Evolutionary conservation across 2,329 filamentous ascomycete genomes (phyloP).

Genomic region (Biscogniauxia sp.): DNA sequence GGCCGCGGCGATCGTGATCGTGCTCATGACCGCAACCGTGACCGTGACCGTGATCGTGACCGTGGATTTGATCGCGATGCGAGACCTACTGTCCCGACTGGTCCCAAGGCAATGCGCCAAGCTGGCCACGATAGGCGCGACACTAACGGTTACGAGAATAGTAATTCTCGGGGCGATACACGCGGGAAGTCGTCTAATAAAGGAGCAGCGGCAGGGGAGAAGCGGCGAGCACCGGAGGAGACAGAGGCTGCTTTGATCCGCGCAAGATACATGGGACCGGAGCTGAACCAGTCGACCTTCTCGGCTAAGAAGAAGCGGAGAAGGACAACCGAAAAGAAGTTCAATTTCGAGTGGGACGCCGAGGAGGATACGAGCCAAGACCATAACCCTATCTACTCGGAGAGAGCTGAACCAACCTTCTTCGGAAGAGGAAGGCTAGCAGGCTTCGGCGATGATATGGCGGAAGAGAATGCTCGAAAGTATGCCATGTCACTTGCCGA

Average conservation of each 20-base stretch:
- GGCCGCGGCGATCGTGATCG: conserved; percentile 14
- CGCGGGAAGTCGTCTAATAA: conserved; percentile 25
- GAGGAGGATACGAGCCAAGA: conserved; percentile 88
- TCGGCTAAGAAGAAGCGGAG: conserved; percentile 95
- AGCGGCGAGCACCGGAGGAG: conserved; percentile 44
- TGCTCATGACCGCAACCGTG: conserved; percentile 21
- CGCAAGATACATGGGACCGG: conserved; percentile 86
- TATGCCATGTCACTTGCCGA: conserved; percentile 70
- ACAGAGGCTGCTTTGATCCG: conserved; percentile 73
- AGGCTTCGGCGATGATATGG: conserved; percentile 52
- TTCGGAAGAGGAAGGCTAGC: conserved; percentile 45
- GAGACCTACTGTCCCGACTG: conserved; percentile 56
- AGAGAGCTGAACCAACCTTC: conserved; percentile 64
- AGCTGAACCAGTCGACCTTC: conserved; percentile 79
- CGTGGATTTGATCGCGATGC: conserved; percentile 27
- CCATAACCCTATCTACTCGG: conserved; percentile 77
- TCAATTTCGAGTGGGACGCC: conserved; percentile 97
- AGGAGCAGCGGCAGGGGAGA: conserved; percentile 20
- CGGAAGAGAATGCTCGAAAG: conserved; percentile 53
- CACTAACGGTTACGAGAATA: conserved; percentile 37
- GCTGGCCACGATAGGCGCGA: conserved; percentile 39
- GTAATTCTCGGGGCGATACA: conserved; percentile 28
- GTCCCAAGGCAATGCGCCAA: conserved; percentile 66
- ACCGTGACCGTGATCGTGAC: conserved; percentile 23
- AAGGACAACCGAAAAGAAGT: conserved; percentile 91